phyloP scores from a whole-genome alignment of 75 land plant species.

The Pinus taeda region DNA sequence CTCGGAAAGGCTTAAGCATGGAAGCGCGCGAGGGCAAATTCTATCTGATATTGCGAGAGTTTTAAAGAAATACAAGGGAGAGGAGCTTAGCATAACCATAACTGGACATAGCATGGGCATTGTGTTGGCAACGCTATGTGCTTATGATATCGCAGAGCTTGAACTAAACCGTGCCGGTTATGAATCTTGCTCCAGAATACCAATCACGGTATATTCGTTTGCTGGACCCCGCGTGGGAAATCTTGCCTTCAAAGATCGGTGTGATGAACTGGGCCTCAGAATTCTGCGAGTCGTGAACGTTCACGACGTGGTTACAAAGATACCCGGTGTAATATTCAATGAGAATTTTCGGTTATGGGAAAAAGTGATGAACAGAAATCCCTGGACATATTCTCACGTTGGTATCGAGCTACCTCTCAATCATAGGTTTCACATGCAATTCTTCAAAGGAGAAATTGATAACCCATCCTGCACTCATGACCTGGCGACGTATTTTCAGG shows the following conservation, averaged over 20 bases:
- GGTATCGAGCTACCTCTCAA: too few relatives aligned
- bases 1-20: constrained; percentile 27
- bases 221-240: constrained; percentile 74
- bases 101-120: constrained; percentile 68
- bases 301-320: constrained; percentile 59
- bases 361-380: too few relatives aligned
- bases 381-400: too few relatives aligned
- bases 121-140: constrained; percentile 38
- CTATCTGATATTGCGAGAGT: constrained; percentile 36
- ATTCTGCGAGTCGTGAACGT: constrained; percentile 56
- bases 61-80: constrained; percentile 30
- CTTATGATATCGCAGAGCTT: constrained; percentile 62
- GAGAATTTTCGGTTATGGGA: background rate
- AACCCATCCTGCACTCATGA: too few relatives aligned
- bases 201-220: constrained; percentile 64
- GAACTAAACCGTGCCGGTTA: constrained; percentile 18
- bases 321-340: constrained; percentile 55
- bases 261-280: constrained; percentile 64
- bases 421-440: too few relatives aligned
- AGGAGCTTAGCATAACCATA: constrained; percentile 36
- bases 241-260: constrained; percentile 43
- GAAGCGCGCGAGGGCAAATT: constrained; percentile 49
- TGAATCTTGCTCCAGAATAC: constrained; percentile 13
- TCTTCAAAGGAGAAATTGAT: too few relatives aligned
- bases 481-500: too few relatives aligned